Conservation (phyloP, 1,139 yeast species). For the Sugiyamaella pinicola region DNA sequence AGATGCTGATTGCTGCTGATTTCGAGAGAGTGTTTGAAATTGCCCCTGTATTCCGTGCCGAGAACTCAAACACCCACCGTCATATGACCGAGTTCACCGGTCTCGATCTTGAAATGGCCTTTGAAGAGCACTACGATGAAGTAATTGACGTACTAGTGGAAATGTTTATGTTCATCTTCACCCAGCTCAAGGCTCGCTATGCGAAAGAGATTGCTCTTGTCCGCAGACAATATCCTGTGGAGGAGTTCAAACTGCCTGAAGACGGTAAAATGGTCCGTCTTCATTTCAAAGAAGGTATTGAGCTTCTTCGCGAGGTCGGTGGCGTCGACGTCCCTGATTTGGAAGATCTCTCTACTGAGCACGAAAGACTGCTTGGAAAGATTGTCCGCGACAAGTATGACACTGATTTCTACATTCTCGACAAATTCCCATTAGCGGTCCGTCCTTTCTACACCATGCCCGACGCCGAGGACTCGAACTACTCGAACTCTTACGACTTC, state of each 20-base stretch:
- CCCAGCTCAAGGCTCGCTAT: conserved; percentile 76
- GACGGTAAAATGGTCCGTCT: conserved; percentile 79
- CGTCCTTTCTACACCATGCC: conserved; percentile 99
- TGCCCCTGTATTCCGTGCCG: conserved; percentile 98
- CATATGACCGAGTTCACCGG: conserved; percentile 99
- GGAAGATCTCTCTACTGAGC: conserved; percentile 91
- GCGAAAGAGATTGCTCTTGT: conserved; percentile 84
- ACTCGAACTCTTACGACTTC: conserved; percentile 90
- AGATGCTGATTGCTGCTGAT: conserved; percentile 96
- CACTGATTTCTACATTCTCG: conserved; percentile 96
- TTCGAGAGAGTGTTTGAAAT: conserved; percentile 94
- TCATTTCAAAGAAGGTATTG: conserved; percentile 88
- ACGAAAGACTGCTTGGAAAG: conserved; percentile 90
- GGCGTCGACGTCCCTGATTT: conserved; percentile 78
- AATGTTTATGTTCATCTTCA: conserved; percentile 84
- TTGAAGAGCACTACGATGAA: conserved; percentile 97
- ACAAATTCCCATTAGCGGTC: conserved; percentile 93
- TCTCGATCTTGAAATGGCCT: conserved; percentile 95
- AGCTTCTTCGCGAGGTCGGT: conserved; percentile 79
- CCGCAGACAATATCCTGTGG: conserved; percentile 95
- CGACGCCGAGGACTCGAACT: conserved; percentile 84
- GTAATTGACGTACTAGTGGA: conserved; percentile 82
- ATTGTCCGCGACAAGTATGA: conserved; percentile 90
- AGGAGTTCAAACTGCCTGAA: conserved; percentile 87
- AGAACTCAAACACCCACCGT: conserved; percentile 97